Evolutionary conservation across 352 stramenopile species (phyloP).

Genomic region (Phytopythium mirpurense): DNA sequence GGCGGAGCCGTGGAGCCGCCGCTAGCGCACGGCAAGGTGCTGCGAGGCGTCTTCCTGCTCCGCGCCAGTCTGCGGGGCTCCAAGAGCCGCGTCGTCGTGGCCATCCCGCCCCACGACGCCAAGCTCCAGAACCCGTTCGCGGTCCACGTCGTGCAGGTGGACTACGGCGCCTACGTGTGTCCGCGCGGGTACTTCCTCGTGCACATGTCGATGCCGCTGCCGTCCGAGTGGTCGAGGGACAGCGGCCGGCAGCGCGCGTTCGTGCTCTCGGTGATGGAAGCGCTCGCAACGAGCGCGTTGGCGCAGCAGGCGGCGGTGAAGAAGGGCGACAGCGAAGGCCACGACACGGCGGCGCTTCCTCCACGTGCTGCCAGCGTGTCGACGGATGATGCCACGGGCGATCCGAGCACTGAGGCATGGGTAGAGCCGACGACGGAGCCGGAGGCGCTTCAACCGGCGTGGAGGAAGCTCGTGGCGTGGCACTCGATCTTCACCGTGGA

Average conservation of each 20-base stretch:
- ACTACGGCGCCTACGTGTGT: constrained; percentile 58
- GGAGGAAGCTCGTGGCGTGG: constrained; percentile 39
- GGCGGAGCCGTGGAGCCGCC: no score
- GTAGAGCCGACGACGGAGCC: neutral
- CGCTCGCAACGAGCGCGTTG: constrained; percentile 16
- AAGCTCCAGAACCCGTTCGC: constrained; percentile 52
- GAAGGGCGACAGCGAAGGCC: neutral
- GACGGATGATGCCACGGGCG: neutral
- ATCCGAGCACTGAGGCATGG: neutral
- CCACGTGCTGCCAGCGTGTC: neutral
- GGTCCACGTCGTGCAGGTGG: constrained; percentile 70
- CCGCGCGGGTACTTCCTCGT: constrained; percentile 52
- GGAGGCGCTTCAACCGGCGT: constrained; percentile 2
- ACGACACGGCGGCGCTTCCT: neutral
- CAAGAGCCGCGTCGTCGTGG: constrained; percentile 53
- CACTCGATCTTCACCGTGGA: constrained; percentile 62
- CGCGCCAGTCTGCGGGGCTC: constrained; percentile 26
- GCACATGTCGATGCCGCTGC: constrained; percentile 57
- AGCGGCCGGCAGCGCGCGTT: constrained; percentile 25
- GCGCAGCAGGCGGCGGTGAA: constrained; percentile 6
- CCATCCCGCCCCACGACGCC: constrained; percentile 56
- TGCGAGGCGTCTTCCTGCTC: constrained; percentile 60
- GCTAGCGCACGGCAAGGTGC: constrained; percentile 31
- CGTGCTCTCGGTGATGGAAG: constrained; percentile 34
- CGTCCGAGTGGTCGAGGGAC: constrained; percentile 34